Evolutionary conservation across 345 rosid genomes (phyloP).

Genomic region (Eucalyptus decipiens): DNA sequence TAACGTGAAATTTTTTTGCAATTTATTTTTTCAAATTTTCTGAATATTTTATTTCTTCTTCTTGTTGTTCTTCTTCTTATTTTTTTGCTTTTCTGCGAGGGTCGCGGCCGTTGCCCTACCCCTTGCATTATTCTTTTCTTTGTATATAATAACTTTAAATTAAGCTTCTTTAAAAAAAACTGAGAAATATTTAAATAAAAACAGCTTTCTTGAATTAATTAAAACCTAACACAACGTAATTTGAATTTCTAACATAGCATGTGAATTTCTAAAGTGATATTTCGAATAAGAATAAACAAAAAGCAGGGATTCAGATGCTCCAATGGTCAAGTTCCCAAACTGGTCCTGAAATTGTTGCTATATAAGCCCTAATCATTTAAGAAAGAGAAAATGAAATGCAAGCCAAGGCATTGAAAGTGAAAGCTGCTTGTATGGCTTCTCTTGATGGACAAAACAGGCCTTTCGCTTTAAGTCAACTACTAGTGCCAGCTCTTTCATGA

Average conservation of each 20-base stretch:
- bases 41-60: too few relatives aligned
- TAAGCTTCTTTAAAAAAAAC: not conserved
- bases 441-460: not conserved
- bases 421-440: not conserved
- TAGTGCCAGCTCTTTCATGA: not conserved
- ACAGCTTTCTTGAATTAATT: not conserved
- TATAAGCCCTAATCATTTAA: not conserved
- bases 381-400: not conserved
- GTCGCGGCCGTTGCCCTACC: not conserved
- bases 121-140: too few relatives aligned
- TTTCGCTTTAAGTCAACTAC: not conserved
- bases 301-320: not conserved
- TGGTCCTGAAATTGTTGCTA: not conserved
- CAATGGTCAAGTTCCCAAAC: not conserved
- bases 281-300: not conserved
- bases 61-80: too few relatives aligned
- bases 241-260: not conserved
- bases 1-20: fast-evolving
- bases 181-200: too few relatives aligned
- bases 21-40: too few relatives aligned
- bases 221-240: not conserved
- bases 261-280: not conserved
- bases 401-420: not conserved
- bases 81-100: not conserved
- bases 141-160: too few relatives aligned